phyloP scores from a whole-genome alignment of 306 rosid species.

The Oxytropis ochrocephala region DNA sequence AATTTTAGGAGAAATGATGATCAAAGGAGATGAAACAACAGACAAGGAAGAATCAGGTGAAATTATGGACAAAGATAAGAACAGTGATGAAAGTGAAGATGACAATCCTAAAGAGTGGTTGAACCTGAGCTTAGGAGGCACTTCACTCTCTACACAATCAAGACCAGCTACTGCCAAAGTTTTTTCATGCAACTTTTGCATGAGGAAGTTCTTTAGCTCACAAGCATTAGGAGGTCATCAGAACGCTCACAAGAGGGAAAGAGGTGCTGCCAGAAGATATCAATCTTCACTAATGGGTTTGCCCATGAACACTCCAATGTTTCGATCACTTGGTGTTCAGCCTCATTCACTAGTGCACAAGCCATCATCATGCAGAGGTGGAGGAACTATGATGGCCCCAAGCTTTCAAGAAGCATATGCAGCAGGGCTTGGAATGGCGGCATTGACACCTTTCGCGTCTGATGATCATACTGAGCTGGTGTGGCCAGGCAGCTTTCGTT shows the following conservation, averaged over 20 bases:
- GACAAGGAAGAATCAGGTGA: slow-evolving; percentile 27
- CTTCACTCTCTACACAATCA: slow-evolving; percentile 38
- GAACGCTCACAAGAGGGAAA: slow-evolving; percentile 92
- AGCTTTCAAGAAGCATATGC: slow-evolving; percentile 51
- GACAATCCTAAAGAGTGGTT: slow-evolving; percentile 64
- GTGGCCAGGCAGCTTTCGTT: slow-evolving; percentile 95
- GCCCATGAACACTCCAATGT: slow-evolving; percentile 32
- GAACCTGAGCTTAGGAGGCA: slow-evolving; percentile 65
- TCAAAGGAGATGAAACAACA: slow-evolving; percentile 26
- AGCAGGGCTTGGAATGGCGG: slow-evolving; percentile 46
- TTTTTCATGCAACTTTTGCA: slow-evolving; percentile 94
- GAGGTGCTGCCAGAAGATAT: slow-evolving; percentile 87
- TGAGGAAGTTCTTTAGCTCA: slow-evolving; percentile 84
- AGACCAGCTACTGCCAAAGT: slow-evolving; percentile 46
- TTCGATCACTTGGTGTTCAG: slow-evolving; percentile 65
- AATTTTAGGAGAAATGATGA: slow-evolving; percentile 26
- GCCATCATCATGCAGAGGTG: slow-evolving; percentile 41
- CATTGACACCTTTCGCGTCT: slow-evolving; percentile 39
- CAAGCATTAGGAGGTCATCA: slow-evolving; percentile 98
- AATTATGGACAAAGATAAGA: slow-evolving; percentile 12
- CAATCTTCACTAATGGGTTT: slow-evolving; percentile 64
- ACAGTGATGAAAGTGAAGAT: slow-evolving; percentile 30
- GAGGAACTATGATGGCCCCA: slow-evolving; percentile 37
- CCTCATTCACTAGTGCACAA: slow-evolving; percentile 78
- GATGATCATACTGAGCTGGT: slow-evolving; percentile 46